Percentiles rank a stretch among this genome's conserved stretches.
Evolutionary conservation across 805 yeast species (phyloP).

Genomic region (Ogataea zsoltii): DNA sequence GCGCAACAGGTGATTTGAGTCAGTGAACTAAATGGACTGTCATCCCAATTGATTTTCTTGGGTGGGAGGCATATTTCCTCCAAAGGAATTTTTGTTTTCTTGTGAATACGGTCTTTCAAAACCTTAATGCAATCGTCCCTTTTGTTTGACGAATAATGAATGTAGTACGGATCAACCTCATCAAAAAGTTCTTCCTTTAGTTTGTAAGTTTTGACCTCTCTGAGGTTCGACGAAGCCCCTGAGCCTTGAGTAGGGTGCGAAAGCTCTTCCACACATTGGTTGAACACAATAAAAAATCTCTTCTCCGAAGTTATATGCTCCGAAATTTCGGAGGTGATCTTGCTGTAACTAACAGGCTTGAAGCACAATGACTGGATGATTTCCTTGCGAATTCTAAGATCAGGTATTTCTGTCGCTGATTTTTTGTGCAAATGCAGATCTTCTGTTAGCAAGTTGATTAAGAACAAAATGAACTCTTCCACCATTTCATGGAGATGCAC

Average conservation of each 20-base stretch:
- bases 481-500: constrained; percentile 46
- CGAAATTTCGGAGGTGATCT: constrained; percentile 66
- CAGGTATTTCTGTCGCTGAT: constrained; percentile 48
- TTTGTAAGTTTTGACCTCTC: constrained; percentile 63
- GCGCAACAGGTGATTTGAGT: constrained; percentile 54
- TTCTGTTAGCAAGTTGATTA: constrained; percentile 70
- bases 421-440: constrained; percentile 56
- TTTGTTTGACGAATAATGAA: constrained; percentile 73
- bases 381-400: constrained; percentile 59
- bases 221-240: constrained; percentile 39
- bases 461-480: constrained; percentile 73
- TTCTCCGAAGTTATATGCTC: constrained; percentile 76
- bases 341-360: constrained; percentile 69
- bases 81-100: constrained; percentile 36
- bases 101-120: constrained; percentile 51
- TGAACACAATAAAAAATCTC: constrained; percentile 62
- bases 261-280: constrained; percentile 54
- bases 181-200: constrained; percentile 57
- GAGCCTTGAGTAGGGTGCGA: constrained; percentile 34
- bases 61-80: constrained; percentile 63
- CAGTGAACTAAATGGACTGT: constrained; percentile 43
- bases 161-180: constrained; percentile 77
- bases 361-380: constrained; percentile 84
- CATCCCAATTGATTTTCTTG: constrained; percentile 37
- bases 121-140: constrained; percentile 80